Base-by-base conservation (phyloP, 352 stramenopile species). In the Phytopythium montanum region DNA sequence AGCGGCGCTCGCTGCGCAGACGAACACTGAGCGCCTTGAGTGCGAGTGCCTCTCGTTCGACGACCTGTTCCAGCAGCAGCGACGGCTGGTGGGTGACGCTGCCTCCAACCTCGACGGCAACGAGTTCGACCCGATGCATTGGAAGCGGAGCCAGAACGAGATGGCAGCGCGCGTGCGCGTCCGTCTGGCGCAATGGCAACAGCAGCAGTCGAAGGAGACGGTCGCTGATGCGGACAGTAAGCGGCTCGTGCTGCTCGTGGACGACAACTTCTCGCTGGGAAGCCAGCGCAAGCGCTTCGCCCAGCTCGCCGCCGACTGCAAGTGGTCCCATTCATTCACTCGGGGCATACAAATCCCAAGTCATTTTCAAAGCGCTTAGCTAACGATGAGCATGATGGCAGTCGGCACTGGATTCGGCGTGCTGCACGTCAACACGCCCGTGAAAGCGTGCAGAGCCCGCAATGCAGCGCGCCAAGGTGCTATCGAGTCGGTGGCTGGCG, bases 201-300 rank as follows among this genome's bases (percentile, higher is more conserved):
- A 28, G 45, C 45, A 34, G 19, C 25, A 56, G 6, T 19, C 23
- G 45, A 23, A 34, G 19, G 13, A 56, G 6, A 19, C 23, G 0
- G 25, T 38, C 10, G 54, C 21, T 5, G 31, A 7, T 0, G 4
- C 2, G 0, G 25, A 54, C 1, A 42, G 25, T 6, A 56, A 60
- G 25, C 65, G 64, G 8, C 52, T 81, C 8, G 65, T 90, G 29
- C 55, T 92, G 21, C 59, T 92, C 18, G 65, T 89, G 2, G 83
- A 92, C 41, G 83, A 92, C 55, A 90, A 85, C 51, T 89, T 92
- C 48, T 69, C 79, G 29, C 86, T 81, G 31, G 76, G 73, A 12
- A 92, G 82, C 55, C 73, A 76, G 39, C 80, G 83, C 54, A 92
- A 92, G 58, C 78, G 76, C 21, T 87, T 87, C 61, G 80, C 64